Evolutionary conservation across 1,284 basidiomycete genomes (phyloP), one percentile per base, ranked within the genome.

Genomic region (Pseudozyma sp.): DNA sequence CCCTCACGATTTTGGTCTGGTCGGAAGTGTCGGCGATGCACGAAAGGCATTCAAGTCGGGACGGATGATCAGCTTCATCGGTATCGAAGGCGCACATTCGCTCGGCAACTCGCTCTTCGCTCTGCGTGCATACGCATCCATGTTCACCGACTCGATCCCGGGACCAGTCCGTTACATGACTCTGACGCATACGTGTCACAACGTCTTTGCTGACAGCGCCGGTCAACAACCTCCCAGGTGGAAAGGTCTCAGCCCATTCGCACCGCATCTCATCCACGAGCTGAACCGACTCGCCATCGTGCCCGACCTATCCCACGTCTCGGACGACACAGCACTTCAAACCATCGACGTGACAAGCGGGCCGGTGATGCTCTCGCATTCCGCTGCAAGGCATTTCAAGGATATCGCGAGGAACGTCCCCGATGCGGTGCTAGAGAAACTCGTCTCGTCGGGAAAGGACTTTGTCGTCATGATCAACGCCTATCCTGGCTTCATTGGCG

Each of bases 61-160:
- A 31, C 73, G 74, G 64, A 59, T 81, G 55, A 74, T 81, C 55
- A 61, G 63, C 45, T 75, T 70, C 16, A 63, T 75, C 55, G 72
- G 72, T 14, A 69, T 75, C 19, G 72, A 75, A 61, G 72, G 72
- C 31, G 72, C 42, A n/a, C 72, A 75, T 33, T 75, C 72, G 44
- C 58, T 75, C 44, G 72, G 68, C 45, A 75, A 70, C 64, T 66
- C 72, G 16, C 56, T 75, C 7, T 74, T 51, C 29, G 64, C 63
- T 0, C 24, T 63, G 4, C 52, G 55, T 9, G 63, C 61, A 5
- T 69, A 59, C 17, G 39, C 61, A 2, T 44, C 48, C 4, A 43
- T 69, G 45, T 69, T 64, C 56, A 53, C 53, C 24, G 30, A 34
- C 7, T 29, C 35, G 4, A 19, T 46, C 0, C 49, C 60, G 11